Conservation (phyloP, 345 rosid genomes). For the Draba incana region DNA sequence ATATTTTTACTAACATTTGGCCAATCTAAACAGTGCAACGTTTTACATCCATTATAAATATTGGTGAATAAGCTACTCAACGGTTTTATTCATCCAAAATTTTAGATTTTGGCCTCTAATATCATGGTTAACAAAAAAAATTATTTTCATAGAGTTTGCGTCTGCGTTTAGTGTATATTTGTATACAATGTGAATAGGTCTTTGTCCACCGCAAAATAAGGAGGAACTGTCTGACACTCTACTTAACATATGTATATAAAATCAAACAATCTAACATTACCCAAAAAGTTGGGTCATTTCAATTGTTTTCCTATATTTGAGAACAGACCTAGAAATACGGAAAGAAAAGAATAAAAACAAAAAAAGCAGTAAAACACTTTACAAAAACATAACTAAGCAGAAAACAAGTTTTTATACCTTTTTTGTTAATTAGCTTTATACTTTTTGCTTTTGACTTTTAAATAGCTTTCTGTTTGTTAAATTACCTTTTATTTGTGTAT, state of each 20-base stretch:
- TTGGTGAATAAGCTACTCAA: too few relatives aligned
- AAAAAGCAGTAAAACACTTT: slow-evolving; percentile 32
- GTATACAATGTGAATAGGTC: neutral
- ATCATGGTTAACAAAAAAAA: too few relatives aligned
- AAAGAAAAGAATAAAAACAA: neutral
- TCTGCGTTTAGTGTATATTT: too few relatives aligned
- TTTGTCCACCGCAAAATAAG: slow-evolving; percentile 19
- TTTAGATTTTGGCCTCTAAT: too few relatives aligned
- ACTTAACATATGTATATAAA: slow-evolving; percentile 2
- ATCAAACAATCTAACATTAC: slow-evolving; percentile 12
- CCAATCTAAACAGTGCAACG: too few relatives aligned
- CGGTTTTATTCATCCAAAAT: too few relatives aligned
- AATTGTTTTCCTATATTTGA: neutral
- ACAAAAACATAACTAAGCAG: neutral
- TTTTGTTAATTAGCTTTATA: neutral
- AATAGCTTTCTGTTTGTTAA: slow-evolving; percentile 17
- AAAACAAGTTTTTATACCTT: slow-evolving; percentile 2
- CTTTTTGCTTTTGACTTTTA: slow-evolving; percentile 23
- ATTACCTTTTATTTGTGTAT: neutral
- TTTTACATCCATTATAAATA: too few relatives aligned
- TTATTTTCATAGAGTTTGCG: too few relatives aligned
- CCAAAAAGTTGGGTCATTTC: slow-evolving; percentile 11
- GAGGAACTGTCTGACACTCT: slow-evolving; percentile 15
- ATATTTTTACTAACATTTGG: too few relatives aligned
- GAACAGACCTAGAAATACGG: slow-evolving; percentile 22